Evolutionary conservation across 371 early-diverging fungal genomes (phyloP).

Genomic region (Apophysomyces sp.): DNA sequence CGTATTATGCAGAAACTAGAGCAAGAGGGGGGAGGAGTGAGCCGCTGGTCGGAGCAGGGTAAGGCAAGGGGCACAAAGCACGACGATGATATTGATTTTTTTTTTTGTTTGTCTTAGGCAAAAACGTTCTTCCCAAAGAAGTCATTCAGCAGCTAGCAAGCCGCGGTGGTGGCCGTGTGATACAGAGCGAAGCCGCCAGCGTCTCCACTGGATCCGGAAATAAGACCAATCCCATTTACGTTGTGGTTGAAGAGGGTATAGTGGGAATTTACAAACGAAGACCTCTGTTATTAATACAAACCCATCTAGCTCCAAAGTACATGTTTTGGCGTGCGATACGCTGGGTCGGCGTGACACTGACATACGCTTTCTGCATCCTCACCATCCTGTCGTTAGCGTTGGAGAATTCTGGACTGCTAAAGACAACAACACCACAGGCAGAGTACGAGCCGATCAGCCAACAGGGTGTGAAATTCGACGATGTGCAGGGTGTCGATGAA

Average conservation of each 20-base stretch:
- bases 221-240: constrained; percentile 57
- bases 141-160: constrained; percentile 37
- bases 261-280: neutral
- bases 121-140: constrained; percentile 20
- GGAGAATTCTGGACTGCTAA: constrained; percentile 70
- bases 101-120: neutral
- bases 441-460: constrained; percentile 67
- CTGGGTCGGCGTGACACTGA: constrained; percentile 68
- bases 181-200: constrained; percentile 12
- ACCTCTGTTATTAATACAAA: neutral
- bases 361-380: constrained; percentile 70
- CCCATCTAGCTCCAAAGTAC: constrained; percentile 15
- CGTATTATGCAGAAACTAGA: constrained; percentile 64
- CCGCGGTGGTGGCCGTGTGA: constrained; percentile 21
- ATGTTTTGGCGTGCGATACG: constrained; percentile 63
- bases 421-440: constrained; percentile 51
- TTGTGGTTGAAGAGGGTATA: constrained; percentile 57
- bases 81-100: constrained; percentile 10
- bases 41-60: constrained; percentile 8
- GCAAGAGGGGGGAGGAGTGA: constrained; percentile 21
- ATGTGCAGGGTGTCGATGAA: constrained; percentile 97
- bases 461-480: constrained; percentile 73
- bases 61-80: neutral
- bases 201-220: constrained; percentile 32
- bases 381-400: constrained; percentile 63